phyloP scores from a whole-genome alignment of 768 basidiomycete species.

The Russula dissimulans region DNA sequence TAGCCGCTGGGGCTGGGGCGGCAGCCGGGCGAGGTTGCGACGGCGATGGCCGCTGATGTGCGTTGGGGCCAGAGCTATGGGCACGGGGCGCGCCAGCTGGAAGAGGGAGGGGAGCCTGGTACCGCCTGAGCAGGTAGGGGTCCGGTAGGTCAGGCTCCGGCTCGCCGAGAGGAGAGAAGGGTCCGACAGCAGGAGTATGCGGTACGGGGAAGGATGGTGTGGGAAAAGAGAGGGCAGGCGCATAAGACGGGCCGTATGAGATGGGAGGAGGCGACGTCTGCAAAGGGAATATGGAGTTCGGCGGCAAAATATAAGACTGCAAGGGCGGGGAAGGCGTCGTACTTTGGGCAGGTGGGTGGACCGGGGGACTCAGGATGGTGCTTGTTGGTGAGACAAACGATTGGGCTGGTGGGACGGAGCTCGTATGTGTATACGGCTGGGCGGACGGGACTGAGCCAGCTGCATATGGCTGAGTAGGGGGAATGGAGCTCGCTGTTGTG shows the following conservation, averaged over 20 bases:
- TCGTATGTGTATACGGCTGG: neutral
- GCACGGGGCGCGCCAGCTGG: conserved; percentile 24
- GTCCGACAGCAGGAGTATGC: conserved; percentile 18
- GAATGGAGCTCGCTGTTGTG: neutral
- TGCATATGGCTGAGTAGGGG: neutral
- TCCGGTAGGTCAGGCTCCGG: conserved; percentile 34
- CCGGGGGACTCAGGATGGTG: neutral
- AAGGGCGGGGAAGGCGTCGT: neutral
- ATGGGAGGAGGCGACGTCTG: conserved; percentile 4
- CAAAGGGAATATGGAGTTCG: neutral
- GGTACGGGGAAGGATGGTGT: neutral
- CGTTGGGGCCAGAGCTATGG: neutral
- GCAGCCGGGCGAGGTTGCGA: too few species aligned
- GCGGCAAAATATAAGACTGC: neutral
- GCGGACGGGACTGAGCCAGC: neutral
- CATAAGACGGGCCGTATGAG: neutral
- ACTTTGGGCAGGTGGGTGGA: neutral
- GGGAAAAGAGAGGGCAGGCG: neutral
- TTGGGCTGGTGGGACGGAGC: neutral
- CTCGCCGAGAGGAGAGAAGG: conserved; percentile 19
- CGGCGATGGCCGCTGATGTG: neutral
- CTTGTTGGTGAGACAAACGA: neutral
- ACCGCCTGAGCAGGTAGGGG: conserved; percentile 38
- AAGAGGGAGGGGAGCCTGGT: conserved; percentile 46
- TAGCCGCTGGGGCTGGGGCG: neutral